These are phyloP conservation scores for Zygoascus ofunaensis DNA, from an alignment of 805 yeast genomes.

Conservation along the genomic window DNA sequence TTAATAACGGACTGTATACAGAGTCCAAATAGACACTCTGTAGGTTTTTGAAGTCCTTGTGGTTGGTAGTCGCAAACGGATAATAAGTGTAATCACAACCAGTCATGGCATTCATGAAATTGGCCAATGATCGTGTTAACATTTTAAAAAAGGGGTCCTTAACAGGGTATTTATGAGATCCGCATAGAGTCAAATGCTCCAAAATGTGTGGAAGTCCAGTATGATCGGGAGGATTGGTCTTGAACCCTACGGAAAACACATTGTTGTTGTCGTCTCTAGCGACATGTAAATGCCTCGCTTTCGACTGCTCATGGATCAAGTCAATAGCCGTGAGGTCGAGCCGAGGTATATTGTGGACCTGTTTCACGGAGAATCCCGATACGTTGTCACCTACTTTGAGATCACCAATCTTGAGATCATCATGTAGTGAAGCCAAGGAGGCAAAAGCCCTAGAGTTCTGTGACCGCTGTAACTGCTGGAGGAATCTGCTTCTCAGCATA, in stretches of 20 bases:
- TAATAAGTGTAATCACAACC: conserved; percentile 93
- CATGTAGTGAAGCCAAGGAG: no score
- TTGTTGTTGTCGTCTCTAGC: conserved; percentile 76
- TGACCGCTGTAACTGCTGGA: no score
- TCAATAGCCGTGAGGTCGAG: conserved; percentile 72
- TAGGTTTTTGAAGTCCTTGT: conserved; percentile 68
- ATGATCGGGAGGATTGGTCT: conserved; percentile 89
- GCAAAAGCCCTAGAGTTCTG: no score
- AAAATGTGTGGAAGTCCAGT: conserved; percentile 95
- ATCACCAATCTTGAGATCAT: no score
- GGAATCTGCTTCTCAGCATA: no score
- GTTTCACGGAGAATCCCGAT: conserved; percentile 53
- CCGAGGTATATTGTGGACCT: conserved; percentile 69
- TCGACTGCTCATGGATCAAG: conserved; percentile 56
- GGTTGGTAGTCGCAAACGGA: conserved; percentile 92
- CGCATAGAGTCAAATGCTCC: conserved; percentile 94
- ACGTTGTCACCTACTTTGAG: conserved; percentile 15
- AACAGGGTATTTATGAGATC: conserved; percentile 84
- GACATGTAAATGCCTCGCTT: conserved; percentile 76
- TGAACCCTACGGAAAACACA: conserved; percentile 82
- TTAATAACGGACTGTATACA: conserved; percentile 70
- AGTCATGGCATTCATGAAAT: conserved; percentile 98
- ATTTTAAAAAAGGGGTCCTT: conserved; percentile 97
- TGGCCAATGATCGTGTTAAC: conserved; percentile 88
- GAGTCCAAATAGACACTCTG: conserved; percentile 84